These are phyloP conservation scores for Chamaenerion angustifolium DNA, from an alignment of 345 rosid genomes.

Conservation along the genomic window DNA sequence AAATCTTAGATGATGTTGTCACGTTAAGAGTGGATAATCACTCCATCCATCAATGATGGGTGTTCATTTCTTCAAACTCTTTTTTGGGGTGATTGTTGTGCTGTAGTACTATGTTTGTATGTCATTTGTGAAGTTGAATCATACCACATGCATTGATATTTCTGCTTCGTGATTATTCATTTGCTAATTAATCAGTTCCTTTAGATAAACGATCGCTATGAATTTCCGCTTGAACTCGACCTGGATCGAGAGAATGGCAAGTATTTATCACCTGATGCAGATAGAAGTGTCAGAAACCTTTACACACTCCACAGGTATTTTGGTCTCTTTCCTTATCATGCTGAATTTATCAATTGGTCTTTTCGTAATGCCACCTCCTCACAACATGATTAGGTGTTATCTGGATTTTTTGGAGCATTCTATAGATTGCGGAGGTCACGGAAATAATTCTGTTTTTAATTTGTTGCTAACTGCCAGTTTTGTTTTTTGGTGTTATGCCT, in stretches of 20 bases:
- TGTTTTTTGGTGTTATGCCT: too few species aligned
- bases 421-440: too few species aligned
- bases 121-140: background rate
- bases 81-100: background rate
- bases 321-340: background rate
- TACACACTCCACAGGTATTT: constrained; percentile 83
- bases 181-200: constrained; percentile 2
- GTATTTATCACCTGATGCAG: constrained; percentile 86
- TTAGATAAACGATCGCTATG: constrained; percentile 91
- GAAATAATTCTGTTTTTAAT: too few species aligned
- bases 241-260: constrained; percentile 78
- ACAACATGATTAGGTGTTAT: too few species aligned
- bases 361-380: too few species aligned
- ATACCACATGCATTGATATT: background rate
- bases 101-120: too few species aligned
- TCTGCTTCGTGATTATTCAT: background rate
- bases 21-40: background rate
- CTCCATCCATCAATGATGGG: background rate
- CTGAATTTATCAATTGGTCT: background rate
- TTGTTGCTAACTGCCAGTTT: too few species aligned
- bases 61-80: background rate
- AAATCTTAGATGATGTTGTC: background rate
- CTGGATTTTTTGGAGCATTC: too few species aligned
- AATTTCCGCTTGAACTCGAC: constrained; percentile 90
- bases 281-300: constrained; percentile 77